phyloP scores from a whole-genome alignment of 306 rosid species.

The Vicia faba region DNA sequence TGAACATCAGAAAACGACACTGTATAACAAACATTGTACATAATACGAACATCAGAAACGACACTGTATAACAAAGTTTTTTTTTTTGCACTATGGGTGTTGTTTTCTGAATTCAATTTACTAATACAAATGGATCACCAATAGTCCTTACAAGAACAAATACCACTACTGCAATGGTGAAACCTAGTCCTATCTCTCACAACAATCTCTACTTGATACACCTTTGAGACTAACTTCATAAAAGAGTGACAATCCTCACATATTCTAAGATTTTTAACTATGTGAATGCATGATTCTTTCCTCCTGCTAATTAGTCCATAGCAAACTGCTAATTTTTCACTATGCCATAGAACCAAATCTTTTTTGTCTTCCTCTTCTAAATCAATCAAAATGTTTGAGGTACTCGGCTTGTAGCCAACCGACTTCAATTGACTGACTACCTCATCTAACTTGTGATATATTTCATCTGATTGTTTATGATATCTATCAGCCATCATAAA shows the following conservation, averaged over 20 bases:
- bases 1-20: no score
- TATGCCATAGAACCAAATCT: constrained; percentile 71
- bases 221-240: constrained; percentile 82
- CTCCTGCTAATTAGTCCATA: constrained; percentile 58
- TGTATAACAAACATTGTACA: no score
- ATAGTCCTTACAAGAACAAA: constrained; percentile 78
- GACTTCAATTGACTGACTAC: constrained; percentile 63
- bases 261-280: constrained; percentile 79
- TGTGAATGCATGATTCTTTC: constrained; percentile 52
- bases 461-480: constrained; percentile 63
- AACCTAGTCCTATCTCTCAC: constrained; percentile 81
- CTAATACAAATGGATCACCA: constrained; percentile 50
- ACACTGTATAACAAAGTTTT: no score
- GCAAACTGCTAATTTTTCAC: constrained; percentile 86
- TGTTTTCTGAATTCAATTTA: constrained; percentile 11
- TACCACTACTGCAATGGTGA: constrained; percentile 73
- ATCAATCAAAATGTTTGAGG: constrained; percentile 57
- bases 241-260: constrained; percentile 84
- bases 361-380: constrained; percentile 78
- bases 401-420: constrained; percentile 68
- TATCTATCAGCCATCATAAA: constrained; percentile 79
- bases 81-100: no score
- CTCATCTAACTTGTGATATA: constrained; percentile 68
- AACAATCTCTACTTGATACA: constrained; percentile 59
- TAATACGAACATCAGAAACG: no score